A percentile compares a stretch with the other conserved stretches of the same genome.
Evolutionary conservation across 2,329 filamentous ascomycete species (phyloP).

Genomic region (Chrysosporium keratinophilum): DNA sequence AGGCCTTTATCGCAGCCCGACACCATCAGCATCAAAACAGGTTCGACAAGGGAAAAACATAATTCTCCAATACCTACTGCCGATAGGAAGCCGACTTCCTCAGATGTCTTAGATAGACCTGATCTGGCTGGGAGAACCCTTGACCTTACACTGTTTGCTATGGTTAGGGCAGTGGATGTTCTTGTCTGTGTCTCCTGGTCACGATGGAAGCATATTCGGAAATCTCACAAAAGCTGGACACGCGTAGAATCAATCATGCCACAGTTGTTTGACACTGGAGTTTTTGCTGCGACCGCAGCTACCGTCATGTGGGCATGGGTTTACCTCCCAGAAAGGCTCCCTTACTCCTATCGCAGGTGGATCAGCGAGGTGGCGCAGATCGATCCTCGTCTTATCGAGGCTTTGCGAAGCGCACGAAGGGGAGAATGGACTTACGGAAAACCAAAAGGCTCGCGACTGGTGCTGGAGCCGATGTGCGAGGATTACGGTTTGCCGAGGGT

Average conservation of each 20-base stretch:
- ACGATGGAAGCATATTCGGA: slow-evolving; percentile 33
- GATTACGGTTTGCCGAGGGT: slow-evolving; percentile 58
- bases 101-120: slow-evolving; percentile 16
- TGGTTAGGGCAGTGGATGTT: slow-evolving; percentile 61
- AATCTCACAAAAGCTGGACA: slow-evolving; percentile 22
- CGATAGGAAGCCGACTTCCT: neutral
- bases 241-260: slow-evolving; percentile 34
- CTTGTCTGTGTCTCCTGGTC: slow-evolving; percentile 57
- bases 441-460: slow-evolving; percentile 57
- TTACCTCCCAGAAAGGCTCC: slow-evolving; percentile 61
- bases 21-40: slow-evolving; percentile 3
- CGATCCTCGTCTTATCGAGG: slow-evolving; percentile 62
- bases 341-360: slow-evolving; percentile 68
- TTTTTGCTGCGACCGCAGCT: slow-evolving; percentile 63
- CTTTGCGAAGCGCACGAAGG: slow-evolving; percentile 55
- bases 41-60: slow-evolving; percentile 3
- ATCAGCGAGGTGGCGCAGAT: slow-evolving; percentile 67
- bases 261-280: slow-evolving; percentile 50
- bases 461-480: slow-evolving; percentile 61
- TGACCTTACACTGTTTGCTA: slow-evolving; percentile 70
- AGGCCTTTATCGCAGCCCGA: slow-evolving; percentile 15
- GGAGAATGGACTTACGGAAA: slow-evolving; percentile 60
- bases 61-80: neutral
- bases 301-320: slow-evolving; percentile 87
- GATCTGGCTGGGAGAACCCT: slow-evolving; percentile 60